phyloP scores from a whole-genome alignment of 2,329 filamentous ascomycete genomes.

The Daldinia eschscholtzii region DNA sequence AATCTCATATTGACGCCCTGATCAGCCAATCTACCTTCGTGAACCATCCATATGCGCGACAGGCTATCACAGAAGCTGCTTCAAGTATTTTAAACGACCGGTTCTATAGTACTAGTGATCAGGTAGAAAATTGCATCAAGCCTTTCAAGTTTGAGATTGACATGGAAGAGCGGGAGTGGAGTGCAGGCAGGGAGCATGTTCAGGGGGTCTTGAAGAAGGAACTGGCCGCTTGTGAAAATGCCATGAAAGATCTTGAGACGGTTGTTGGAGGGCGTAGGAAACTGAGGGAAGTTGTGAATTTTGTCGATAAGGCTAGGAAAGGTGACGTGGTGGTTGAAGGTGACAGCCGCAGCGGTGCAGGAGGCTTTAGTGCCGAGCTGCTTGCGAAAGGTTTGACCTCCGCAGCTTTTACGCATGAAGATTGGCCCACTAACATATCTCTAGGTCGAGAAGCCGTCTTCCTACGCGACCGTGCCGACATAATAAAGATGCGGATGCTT shows the following conservation, averaged over 20 bases:
- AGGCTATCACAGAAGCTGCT: constrained; percentile 92
- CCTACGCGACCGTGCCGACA: constrained; percentile 88
- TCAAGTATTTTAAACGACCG: constrained; percentile 91
- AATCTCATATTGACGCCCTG: constrained; percentile 83
- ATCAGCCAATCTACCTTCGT: constrained; percentile 86
- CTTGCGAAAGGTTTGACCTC: constrained; percentile 78
- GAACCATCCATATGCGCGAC: constrained; percentile 89
- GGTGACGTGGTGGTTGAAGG: constrained; percentile 89
- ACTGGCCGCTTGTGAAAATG: constrained; percentile 83
- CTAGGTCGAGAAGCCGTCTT: constrained; percentile 92
- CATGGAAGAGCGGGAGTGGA: constrained; percentile 91
- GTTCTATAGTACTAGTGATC: constrained; percentile 96
- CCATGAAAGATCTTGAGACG: constrained; percentile 80
- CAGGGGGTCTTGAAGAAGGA: constrained; percentile 86
- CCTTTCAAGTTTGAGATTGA: constrained; percentile 99
- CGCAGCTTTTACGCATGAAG: constrained; percentile 4
- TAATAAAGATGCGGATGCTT: constrained; percentile 89
- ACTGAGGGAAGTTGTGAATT: constrained; percentile 87
- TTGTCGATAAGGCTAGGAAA: constrained; percentile 89
- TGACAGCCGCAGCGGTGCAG: constrained; percentile 84
- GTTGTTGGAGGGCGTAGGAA: constrained; percentile 85
- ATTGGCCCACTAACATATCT: constrained; percentile 46
- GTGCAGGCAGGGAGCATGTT: constrained; percentile 85
- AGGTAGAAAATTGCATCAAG: constrained; percentile 99
- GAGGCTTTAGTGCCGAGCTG: constrained; percentile 90